Evolutionary conservation across 495 filamentous ascomycete genomes (phyloP), one percentile per base, ranked within the genome.

Genomic region (Sordaria brevicollis): DNA sequence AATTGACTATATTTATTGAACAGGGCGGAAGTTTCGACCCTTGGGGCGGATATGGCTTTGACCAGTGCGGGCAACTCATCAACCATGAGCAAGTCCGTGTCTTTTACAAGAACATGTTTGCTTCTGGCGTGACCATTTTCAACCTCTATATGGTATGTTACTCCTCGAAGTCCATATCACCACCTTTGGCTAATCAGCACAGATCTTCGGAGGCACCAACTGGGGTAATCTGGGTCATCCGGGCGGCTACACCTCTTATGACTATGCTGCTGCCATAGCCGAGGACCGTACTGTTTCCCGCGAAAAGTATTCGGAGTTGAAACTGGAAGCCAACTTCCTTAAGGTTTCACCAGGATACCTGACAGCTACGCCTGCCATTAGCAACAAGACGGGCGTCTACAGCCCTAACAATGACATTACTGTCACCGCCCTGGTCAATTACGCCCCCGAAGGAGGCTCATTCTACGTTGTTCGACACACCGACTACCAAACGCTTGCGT

Each of bases 161-260:
- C 36, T 29, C 17, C 33, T 21, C 66, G 69, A 2, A 17, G 13
- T n/a, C 7, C 68, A 67, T 65, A 69, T 76, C 74, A 76, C 37
- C 54, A 29, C 33, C 39, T 36, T 38, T 43, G 70, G 39, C 41
- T 29, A 36, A 21, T 1, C 34, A 8, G 21, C 69, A 11, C 70
- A 89, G 87, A 87, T 81, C 1, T 90, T 83, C 57, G 91, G 91
- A 37, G 91, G 90, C n/a, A 92, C 91, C 2, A 95, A 94, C 77
- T 94, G 91, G 92, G 92, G 92, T 13, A 93, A 94, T 73, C 77
- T 94, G 35, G 91, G 91, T 1, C 85, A 91, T 72, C 85, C 90
- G 3, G 88, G 87, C 17, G 89, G 89, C 15, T 93, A 92, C 74
- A 91, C 91, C 2, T 89, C 86, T 3, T 93, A 93, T 73, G 89